Evolutionary conservation across 2,329 filamentous ascomycete species (phyloP).

Genomic region (Neonectria punicea): DNA sequence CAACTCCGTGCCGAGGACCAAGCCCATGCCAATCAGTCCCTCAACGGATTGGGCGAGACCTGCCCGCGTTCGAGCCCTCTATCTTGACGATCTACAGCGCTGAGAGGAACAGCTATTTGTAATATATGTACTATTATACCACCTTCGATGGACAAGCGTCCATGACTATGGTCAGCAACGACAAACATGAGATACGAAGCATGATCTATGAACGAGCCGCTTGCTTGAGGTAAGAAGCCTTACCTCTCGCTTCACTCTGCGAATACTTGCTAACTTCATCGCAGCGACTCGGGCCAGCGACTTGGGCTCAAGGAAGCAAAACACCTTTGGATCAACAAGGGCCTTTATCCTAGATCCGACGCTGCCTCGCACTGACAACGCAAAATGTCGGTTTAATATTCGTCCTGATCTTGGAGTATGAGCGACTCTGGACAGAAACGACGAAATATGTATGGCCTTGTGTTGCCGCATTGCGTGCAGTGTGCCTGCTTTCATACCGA

Average conservation of each 20-base stretch:
- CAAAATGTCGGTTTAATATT: not conserved
- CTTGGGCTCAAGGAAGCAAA: not conserved
- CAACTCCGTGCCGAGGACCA: conserved; percentile 38
- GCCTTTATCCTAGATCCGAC: not conserved
- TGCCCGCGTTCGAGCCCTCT: conserved; percentile 4
- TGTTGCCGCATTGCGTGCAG: not conserved
- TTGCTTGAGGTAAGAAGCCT: not conserved
- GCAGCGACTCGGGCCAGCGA: not conserved
- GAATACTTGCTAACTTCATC: not conserved
- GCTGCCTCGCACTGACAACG: not conserved
- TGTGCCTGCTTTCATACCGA: not conserved
- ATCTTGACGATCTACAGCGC: conserved; percentile 1
- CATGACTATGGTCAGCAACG: not conserved
- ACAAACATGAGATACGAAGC: not conserved
- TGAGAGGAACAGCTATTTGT: not conserved
- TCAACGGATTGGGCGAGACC: conserved; percentile 22
- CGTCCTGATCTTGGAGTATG: not conserved
- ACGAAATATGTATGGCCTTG: not conserved
- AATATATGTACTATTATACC: not conserved
- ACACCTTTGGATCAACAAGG: not conserved
- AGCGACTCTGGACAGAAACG: not conserved
- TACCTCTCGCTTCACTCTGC: not conserved
- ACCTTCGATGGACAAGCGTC: not conserved
- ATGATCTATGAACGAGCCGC: not conserved
- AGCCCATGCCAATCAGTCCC: conserved; percentile 31